phyloP scores from a whole-genome alignment of 108 stramenopile genomes.

The Parietichytrium sp. region DNA sequence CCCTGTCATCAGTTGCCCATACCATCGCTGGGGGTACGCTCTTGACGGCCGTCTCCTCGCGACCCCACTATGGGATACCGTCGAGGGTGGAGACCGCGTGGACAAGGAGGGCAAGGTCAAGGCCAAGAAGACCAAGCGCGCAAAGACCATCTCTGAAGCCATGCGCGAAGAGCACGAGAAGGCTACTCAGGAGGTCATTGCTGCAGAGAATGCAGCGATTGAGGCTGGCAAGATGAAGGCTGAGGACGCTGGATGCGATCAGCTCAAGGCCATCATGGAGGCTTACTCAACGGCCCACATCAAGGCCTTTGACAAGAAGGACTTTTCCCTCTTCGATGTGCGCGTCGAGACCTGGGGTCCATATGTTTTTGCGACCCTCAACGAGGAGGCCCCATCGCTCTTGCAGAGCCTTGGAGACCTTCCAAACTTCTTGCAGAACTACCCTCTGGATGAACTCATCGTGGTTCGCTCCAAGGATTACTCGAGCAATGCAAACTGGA shows the following conservation, averaged over 20 bases:
- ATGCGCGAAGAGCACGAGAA: slow-evolving; percentile 3
- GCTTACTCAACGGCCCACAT: slow-evolving; percentile 34
- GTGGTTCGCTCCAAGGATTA: not conserved
- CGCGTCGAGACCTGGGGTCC: slow-evolving; percentile 15
- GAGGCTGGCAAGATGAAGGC: not conserved
- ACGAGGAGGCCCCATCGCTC: not conserved
- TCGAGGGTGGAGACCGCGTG: slow-evolving; percentile 28
- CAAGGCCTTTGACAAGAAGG: slow-evolving; percentile 35
- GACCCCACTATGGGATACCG: slow-evolving; percentile 38
- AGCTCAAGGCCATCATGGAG: slow-evolving; percentile 14
- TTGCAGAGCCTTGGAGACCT: slow-evolving; percentile 13
- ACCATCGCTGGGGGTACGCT: slow-evolving; percentile 38
- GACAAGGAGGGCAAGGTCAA: slow-evolving; percentile 36
- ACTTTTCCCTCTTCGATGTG: slow-evolving; percentile 32
- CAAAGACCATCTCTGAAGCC: not conserved
- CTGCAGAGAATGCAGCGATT: not conserved
- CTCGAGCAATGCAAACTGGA: slow-evolving; percentile 29
- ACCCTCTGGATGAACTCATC: slow-evolving; percentile 22
- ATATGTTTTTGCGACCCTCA: not conserved
- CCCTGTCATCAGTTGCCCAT: slow-evolving; percentile 32
- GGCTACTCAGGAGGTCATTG: slow-evolving; percentile 1
- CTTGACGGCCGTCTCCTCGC: slow-evolving; percentile 37
- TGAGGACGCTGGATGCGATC: not conserved
- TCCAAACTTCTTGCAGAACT: not conserved
- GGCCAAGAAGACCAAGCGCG: not conserved